These are phyloP conservation scores for Thelonectria discophora DNA, from an alignment of 2,329 filamentous ascomycete species.

Conservation along the genomic window DNA sequence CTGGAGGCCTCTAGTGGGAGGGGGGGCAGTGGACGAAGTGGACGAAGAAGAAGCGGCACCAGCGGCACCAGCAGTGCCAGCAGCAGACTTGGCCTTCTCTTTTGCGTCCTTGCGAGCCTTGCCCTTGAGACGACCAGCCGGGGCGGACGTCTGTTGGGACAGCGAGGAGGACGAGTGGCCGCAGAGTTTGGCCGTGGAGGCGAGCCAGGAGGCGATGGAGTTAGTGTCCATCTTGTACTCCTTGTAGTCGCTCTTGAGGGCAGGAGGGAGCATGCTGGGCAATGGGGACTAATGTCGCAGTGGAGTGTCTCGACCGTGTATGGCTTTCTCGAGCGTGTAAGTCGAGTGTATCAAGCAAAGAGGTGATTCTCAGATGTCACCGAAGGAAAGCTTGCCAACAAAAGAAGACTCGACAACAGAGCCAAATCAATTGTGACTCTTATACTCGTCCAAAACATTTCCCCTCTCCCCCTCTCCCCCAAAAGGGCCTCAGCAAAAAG, in stretches of 20 bases:
- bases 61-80: too few species aligned
- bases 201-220: slow-evolving; percentile 53
- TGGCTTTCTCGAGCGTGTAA: background rate
- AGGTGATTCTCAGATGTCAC: background rate
- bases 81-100: slow-evolving; percentile 18
- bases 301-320: background rate
- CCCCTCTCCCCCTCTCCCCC: too few species aligned
- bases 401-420: background rate
- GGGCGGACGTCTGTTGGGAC: background rate
- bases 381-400: background rate
- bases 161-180: slow-evolving; percentile 44
- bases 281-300: background rate
- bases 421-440: background rate
- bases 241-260: slow-evolving; percentile 45
- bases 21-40: too few species aligned
- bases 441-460: background rate
- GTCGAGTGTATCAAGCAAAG: background rate
- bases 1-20: slow-evolving; percentile 1
- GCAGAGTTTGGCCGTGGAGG: slow-evolving; percentile 48
- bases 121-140: background rate
- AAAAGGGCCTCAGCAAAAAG: too few species aligned
- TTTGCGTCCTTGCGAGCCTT: slow-evolving; percentile 37
- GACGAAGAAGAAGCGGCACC: too few species aligned
- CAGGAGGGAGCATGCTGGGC: slow-evolving; percentile 33
- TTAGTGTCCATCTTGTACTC: slow-evolving; percentile 54